Percentiles rank a stretch among this genome's conserved stretches.
These are phyloP conservation scores for Immersiporthe knoxdaviesiana DNA, from an alignment of 2,329 filamentous ascomycete species.

Conservation along the genomic window DNA sequence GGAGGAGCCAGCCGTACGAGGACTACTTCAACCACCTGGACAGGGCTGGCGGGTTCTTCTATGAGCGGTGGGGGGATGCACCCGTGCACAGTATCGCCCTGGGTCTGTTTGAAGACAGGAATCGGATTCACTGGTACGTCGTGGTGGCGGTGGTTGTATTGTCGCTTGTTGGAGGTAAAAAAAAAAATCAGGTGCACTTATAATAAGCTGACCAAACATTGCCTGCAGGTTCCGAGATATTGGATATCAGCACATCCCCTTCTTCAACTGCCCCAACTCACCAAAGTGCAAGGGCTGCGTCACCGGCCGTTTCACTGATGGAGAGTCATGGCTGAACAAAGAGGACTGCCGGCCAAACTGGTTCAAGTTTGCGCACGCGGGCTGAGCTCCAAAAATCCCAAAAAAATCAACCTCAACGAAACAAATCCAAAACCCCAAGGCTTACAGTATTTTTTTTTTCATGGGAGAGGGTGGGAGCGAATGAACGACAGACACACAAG, in stretches of 20 bases:
- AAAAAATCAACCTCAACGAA: slow-evolving; percentile 21
- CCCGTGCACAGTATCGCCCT: slow-evolving; percentile 94
- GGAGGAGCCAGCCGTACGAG: slow-evolving; percentile 86
- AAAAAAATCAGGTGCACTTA: no score
- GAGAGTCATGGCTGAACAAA: slow-evolving; percentile 79
- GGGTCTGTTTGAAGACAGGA: slow-evolving; percentile 87
- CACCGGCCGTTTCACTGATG: slow-evolving; percentile 87
- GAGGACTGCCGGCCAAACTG: slow-evolving; percentile 96
- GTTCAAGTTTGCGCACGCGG: slow-evolving; percentile 93
- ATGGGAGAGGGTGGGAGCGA: slow-evolving; percentile 1
- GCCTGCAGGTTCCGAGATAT: slow-evolving; percentile 93
- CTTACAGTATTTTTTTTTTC: slow-evolving; percentile 22
- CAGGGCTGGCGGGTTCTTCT: slow-evolving; percentile 94
- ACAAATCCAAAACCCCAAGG: neutral
- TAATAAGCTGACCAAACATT: neutral
- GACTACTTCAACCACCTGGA: slow-evolving; percentile 97
- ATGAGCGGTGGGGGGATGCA: slow-evolving; percentile 97
- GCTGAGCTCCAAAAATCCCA: slow-evolving; percentile 55
- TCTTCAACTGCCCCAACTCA: slow-evolving; percentile 98
- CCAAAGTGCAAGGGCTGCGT: slow-evolving; percentile 89
- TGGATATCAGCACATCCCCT: slow-evolving; percentile 96
- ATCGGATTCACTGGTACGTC: slow-evolving; percentile 87
- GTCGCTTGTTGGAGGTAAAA: neutral
- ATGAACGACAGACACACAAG: neutral
- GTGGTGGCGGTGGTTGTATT: slow-evolving; percentile 27